phyloP scores from a whole-genome alignment of 75 land plant genomes.

The Pinus tabuliformis region DNA sequence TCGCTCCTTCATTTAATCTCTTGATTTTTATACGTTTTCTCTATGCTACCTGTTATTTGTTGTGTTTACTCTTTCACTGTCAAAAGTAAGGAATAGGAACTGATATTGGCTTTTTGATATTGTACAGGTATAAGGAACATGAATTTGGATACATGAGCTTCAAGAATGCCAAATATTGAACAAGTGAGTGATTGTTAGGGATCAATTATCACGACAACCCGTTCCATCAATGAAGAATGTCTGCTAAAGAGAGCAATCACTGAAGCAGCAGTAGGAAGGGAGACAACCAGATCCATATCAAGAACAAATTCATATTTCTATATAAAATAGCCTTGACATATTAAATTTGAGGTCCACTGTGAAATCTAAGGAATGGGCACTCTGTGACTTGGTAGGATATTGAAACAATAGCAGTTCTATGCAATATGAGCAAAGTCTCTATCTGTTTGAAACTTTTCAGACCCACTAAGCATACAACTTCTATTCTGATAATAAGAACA shows the following conservation, averaged over 20 bases:
- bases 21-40: not conserved
- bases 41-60: not conserved
- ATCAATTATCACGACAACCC: not conserved
- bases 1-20: not conserved
- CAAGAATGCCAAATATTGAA: not conserved
- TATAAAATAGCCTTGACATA: too few species aligned
- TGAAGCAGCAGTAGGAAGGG: not conserved
- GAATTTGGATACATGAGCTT: not conserved
- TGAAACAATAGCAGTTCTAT: too few species aligned
- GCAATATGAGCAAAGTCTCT: too few species aligned
- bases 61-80: not conserved
- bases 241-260: not conserved
- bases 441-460: too few species aligned
- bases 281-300: conserved; percentile 6
- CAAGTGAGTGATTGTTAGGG: not conserved
- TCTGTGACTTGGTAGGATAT: too few species aligned
- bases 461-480: too few species aligned
- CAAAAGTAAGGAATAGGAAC: not conserved
- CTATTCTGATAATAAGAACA: too few species aligned
- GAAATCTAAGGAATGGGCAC: too few species aligned
- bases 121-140: not conserved
- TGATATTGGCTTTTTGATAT: not conserved
- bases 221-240: not conserved
- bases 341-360: too few species aligned
- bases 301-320: not conserved